phyloP scores from a whole-genome alignment of 352 stramenopile species.

The Globisporangium acanthophoron region DNA sequence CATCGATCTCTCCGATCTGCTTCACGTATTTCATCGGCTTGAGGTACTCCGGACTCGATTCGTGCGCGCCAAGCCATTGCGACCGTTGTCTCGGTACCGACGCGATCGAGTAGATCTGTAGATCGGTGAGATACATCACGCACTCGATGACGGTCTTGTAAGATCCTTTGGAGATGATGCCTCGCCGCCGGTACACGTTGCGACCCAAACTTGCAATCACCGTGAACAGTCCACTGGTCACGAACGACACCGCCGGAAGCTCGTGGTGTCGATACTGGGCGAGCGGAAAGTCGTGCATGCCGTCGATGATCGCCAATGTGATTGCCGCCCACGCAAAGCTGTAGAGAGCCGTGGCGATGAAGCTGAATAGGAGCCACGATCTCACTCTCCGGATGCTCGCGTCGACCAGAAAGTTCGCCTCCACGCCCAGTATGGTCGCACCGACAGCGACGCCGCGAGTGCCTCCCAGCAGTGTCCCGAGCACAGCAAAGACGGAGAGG shows the following conservation, averaged over 20 bases:
- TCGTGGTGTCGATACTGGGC: conserved; percentile 1
- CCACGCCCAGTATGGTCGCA: conserved; percentile 3
- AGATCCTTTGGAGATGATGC: background rate
- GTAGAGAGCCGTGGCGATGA: conserved; percentile 1
- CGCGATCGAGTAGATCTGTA: background rate
- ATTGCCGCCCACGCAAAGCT: conserved; percentile 1
- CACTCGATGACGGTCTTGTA: conserved; percentile 6
- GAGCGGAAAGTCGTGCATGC: conserved; percentile 1
- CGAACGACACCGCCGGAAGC: conserved; percentile 6
- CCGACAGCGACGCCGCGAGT: conserved; percentile 6
- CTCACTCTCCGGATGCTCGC: conserved; percentile 11
- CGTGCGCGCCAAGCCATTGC: background rate
- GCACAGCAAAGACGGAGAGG: background rate
- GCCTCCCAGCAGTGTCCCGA: conserved; percentile 1
- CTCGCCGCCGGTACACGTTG: conserved; percentile 12
- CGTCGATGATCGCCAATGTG: conserved; percentile 1
- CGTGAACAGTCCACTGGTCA: conserved; percentile 7
- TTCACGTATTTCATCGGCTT: conserved; percentile 10
- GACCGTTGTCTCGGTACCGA: background rate
- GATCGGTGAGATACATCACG: conserved; percentile 8
- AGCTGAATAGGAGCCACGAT: conserved; percentile 7
- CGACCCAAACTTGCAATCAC: conserved; percentile 10
- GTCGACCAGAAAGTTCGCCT: conserved; percentile 15
- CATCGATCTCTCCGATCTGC: conserved; percentile 1
- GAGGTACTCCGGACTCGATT: background rate